Base-by-base conservation (phyloP, 2,329 filamentous ascomycete genomes). In the Clarireedia monteithiana region DNA sequence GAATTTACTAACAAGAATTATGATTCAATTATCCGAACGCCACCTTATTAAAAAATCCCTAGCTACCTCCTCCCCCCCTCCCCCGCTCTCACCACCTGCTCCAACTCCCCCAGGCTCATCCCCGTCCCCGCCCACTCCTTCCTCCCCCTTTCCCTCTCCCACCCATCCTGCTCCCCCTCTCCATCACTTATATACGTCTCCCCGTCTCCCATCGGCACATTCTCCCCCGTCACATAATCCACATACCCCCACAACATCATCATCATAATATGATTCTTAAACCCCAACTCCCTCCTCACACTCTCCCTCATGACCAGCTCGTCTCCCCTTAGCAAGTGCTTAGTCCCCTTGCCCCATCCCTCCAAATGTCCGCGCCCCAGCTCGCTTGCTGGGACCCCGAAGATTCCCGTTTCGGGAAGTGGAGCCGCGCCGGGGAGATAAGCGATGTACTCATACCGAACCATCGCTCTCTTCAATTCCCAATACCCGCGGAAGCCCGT, bases 171-270 rank as follows among this genome's bases (percentile, higher is more conserved):
- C 6, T 47, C 26, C 2, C 34, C 48, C 30, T 77, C 77, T 47
- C 75, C 72, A 62, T 81, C 76, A 10, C 70, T 73, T 64, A 82
- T 74, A 64, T 79, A 77, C 61, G 77, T 72, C 64, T 82, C 75
- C 49, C 78, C 74, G 50, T 74, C 68, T 9, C 69, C 73, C 2
- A 80, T 78, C 0, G 76, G 73, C 5, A 81, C 63, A 65, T 83
- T 77, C 59, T 72, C 67, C 49, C 79, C 75, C 1, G 75, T 80
- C 4, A 66, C 49, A 51, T 74, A 75, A 68, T 86, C 75, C 27
- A 85, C 71, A 65, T 79, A 79, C 0, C 87, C 86, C 74, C 80
- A 88, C 15, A 80, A 59, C 62, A 84, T 74, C 76, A 88, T 84
- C 56, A 77, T 72, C 14, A 77, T 63, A 48, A 84, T 73, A 62